Evolutionary conservation across 2,329 filamentous ascomycete species (phyloP).

Genomic region (Colletotrichum navitas): DNA sequence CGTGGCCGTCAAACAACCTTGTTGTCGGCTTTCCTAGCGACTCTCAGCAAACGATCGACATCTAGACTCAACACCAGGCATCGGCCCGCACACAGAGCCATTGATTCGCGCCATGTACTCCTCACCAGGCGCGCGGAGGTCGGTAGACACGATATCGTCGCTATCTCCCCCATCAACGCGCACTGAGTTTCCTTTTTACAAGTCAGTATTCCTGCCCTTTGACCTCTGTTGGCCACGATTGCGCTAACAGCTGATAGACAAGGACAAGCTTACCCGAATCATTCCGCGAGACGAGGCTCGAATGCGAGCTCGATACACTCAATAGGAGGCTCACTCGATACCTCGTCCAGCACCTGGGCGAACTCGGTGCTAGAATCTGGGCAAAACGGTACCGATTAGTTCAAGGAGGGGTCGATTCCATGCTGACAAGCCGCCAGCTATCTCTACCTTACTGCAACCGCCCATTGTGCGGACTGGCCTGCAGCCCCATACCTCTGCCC

Average conservation of each 20-base stretch:
- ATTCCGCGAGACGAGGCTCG: constrained; percentile 77
- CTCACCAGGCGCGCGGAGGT: constrained; percentile 70
- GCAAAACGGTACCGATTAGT: constrained; percentile 76
- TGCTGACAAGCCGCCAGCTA: constrained; percentile 66
- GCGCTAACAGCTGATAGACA: constrained; percentile 51
- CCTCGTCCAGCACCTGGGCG: constrained; percentile 68
- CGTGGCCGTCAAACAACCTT: constrained; percentile 53
- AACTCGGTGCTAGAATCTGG: constrained; percentile 76
- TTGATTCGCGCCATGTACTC: constrained; percentile 66
- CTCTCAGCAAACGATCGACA: constrained; percentile 31
- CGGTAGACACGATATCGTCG: constrained; percentile 73
- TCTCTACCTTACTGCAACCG: constrained; percentile 91
- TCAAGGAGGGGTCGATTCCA: not conserved
- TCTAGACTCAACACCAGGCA: constrained; percentile 22
- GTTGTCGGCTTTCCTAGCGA: constrained; percentile 49
- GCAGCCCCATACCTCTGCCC: constrained; percentile 80
- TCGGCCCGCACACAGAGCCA: constrained; percentile 20
- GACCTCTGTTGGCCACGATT: constrained; percentile 15
- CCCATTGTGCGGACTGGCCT: constrained; percentile 91
- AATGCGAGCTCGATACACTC: constrained; percentile 90
- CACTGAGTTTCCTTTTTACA: constrained; percentile 71
- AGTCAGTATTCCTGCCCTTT: constrained; percentile 54
- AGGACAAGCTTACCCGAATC: constrained; percentile 60
- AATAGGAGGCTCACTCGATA: constrained; percentile 85
- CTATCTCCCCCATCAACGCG: constrained; percentile 63